phyloP scores from a whole-genome alignment of 495 filamentous ascomycete species.

The Xylaria venustula region DNA sequence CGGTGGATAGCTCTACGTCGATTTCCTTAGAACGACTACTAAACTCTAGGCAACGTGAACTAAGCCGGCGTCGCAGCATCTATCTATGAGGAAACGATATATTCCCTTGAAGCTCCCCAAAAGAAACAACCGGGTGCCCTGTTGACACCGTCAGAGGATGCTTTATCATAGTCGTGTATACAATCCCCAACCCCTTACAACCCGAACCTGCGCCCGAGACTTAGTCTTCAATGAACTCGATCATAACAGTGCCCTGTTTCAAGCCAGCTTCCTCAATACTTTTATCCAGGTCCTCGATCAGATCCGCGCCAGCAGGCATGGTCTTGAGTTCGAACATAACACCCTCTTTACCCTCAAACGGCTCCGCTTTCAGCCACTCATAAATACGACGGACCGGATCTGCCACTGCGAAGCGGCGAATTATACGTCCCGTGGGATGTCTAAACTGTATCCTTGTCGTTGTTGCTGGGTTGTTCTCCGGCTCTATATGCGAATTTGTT shows the following conservation, averaged over 20 bases:
- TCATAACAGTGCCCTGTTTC: constrained; percentile 88
- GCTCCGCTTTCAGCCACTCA: constrained; percentile 92
- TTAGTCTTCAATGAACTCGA: constrained; percentile 77
- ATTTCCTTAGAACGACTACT: neutral
- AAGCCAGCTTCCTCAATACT: constrained; percentile 81
- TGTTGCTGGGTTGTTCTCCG: constrained; percentile 61
- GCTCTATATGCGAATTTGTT: constrained; percentile 73
- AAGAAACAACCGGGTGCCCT: neutral
- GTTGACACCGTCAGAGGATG: neutral
- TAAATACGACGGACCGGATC: constrained; percentile 82
- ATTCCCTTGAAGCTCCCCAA: neutral
- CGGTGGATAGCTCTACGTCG: neutral
- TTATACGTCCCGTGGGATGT: constrained; percentile 74
- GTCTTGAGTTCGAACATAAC: constrained; percentile 77
- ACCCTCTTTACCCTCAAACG: constrained; percentile 71
- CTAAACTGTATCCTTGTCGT: constrained; percentile 90
- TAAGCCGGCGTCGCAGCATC: neutral
- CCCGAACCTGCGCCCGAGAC: neutral
- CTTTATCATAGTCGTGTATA: neutral
- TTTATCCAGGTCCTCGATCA: constrained; percentile 69
- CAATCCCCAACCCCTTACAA: neutral
- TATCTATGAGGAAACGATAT: constrained; percentile 4
- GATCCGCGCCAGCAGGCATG: constrained; percentile 68
- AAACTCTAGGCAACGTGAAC: neutral
- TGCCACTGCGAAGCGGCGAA: constrained; percentile 76